phyloP scores from a whole-genome alignment of 2,329 filamentous ascomycete species.

The Fusarium drepaniforme region DNA sequence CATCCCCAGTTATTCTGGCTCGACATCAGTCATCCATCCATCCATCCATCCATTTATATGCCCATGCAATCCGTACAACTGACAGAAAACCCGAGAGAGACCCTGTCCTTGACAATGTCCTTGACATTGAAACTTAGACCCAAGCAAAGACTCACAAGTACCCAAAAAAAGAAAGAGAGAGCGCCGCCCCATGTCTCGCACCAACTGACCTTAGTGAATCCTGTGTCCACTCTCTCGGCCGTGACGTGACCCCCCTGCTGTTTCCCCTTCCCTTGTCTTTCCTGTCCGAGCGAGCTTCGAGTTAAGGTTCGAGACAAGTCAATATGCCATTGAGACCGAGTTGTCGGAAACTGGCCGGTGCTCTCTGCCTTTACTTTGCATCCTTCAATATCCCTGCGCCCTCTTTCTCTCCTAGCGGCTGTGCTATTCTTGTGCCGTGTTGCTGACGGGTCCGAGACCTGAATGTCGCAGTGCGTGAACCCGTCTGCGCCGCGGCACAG shows the following conservation, averaged over 20 bases:
- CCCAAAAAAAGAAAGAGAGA: neutral
- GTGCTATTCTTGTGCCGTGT: neutral
- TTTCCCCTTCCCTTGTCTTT: neutral
- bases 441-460: neutral
- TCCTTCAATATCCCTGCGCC: neutral
- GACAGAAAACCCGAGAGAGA: neutral
- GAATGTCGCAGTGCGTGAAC: neutral
- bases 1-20: neutral
- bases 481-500: neutral
- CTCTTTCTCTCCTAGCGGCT: neutral
- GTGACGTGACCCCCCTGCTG: constrained; percentile 5
- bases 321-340: neutral
- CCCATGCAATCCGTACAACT: neutral
- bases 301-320: constrained; percentile 12
- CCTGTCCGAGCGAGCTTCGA: neutral
- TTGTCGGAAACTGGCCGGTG: neutral
- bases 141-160: neutral
- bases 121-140: neutral
- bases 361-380: neutral
- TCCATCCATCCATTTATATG: neutral
- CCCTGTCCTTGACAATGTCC: constrained; percentile 1
- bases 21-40: neutral
- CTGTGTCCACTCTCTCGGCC: constrained; percentile 13
- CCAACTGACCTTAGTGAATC: neutral
- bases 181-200: constrained; percentile 4